Evolutionary conservation across 176 grass and related monocot species (phyloP), one percentile per base, ranked within the genome.

Genomic region (Phoenix roebelenii): DNA sequence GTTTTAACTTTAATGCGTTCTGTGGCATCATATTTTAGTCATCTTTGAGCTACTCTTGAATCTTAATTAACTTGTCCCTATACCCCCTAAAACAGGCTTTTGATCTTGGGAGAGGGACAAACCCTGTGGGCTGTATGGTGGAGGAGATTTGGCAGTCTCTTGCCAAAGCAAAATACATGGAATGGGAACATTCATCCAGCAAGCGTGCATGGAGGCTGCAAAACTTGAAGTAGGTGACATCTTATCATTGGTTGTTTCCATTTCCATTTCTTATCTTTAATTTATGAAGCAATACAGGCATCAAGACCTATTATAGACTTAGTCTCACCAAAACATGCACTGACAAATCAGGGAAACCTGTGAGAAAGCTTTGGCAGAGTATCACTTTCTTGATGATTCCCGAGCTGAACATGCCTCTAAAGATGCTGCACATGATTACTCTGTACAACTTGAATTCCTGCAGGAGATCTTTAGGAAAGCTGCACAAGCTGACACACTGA

Each of bases 71-170:
- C 19, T 5, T 35, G 25, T 55, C 48, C 57, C 52, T 51, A 58
- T 54, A 24, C 53, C 30, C 30, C 50, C 69, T 32, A 49, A 69
- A 73, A 77, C 66, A 95, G 90, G 85, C 85, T 57, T 76, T 80
- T 60, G 69, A 79, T 65, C 86, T 89, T 66, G 25, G 79, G 51
- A 95, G 81, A 71, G 51, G 79, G 24, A 52, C 56, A 0, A 72
- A 81, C 63, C 72, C 77, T 61, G 18, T 4, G 0, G 61, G 64
- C 35, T 52, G 73, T 48, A 78, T 86, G 74, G 63, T 52, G 2
- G 74, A 95, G 39, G 90, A 89, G 66, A 66, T 95, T 22, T 95
- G 82, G 85, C 70, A 85, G 64, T 59, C 75, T 64, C 82, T 95
- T 70, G 63, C 77, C 1, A 82, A 95, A 77, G 90, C 90, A 15